A percentile compares a stretch with the other conserved stretches of the same genome.
phyloP scores from a whole-genome alignment of 2,329 filamentous ascomycete species.

The Madurella fahalii region DNA sequence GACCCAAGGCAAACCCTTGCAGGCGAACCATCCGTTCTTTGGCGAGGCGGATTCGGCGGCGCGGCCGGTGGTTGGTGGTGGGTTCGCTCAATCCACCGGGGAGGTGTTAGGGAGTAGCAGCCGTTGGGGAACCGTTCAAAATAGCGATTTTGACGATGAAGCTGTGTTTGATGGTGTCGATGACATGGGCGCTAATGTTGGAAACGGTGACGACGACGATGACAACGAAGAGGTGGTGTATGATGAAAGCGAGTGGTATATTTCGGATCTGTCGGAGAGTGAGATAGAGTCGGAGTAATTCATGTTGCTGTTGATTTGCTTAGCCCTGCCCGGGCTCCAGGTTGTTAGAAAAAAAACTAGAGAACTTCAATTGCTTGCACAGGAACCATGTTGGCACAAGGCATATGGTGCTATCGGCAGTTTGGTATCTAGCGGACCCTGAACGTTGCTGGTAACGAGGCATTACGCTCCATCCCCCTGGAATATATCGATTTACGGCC shows the following conservation, averaged over 20 bases:
- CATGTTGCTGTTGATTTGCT: background rate
- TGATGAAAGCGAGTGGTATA: constrained; percentile 4
- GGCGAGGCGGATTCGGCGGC: background rate
- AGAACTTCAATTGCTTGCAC: too few relatives aligned
- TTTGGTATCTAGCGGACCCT: too few relatives aligned
- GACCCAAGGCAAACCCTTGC: constrained; percentile 47
- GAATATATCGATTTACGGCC: too few relatives aligned
- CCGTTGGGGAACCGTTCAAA: background rate
- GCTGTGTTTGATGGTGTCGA: constrained; percentile 16
- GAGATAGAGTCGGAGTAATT: background rate
- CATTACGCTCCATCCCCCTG: too few relatives aligned
- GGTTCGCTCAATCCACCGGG: background rate
- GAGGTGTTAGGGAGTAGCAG: background rate
- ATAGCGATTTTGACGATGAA: constrained; percentile 1
- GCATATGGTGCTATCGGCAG: too few relatives aligned
- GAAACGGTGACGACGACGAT: constrained; percentile 2
- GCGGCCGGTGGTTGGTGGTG: background rate
- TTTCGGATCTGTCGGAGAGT: background rate
- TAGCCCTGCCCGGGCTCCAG: too few relatives aligned
- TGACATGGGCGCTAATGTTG: constrained; percentile 18
- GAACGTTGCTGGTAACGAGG: too few relatives aligned
- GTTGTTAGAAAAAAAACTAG: too few relatives aligned
- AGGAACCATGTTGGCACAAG: too few relatives aligned
- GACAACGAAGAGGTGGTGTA: constrained; percentile 8
- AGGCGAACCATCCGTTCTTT: constrained; percentile 51